These are phyloP conservation scores for Cryptococcus maquisensis DNA, from an alignment of 1,284 basidiomycete species.

Conservation along the genomic window DNA sequence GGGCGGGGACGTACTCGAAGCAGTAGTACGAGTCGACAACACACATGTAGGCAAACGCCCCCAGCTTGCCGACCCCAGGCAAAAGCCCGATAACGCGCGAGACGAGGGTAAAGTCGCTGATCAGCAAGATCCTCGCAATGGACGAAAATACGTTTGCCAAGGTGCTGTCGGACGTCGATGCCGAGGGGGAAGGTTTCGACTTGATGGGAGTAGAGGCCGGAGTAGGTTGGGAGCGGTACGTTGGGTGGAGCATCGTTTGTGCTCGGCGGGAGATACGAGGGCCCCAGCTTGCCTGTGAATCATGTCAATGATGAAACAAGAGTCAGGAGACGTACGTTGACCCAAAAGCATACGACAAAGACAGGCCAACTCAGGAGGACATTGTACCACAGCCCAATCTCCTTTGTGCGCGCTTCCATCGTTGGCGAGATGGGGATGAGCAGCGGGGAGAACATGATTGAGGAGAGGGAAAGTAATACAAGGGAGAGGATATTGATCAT, in stretches of 20 bases:
- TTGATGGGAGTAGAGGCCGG: conserved; percentile 13
- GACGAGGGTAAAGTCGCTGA: conserved; percentile 46
- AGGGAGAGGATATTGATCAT: conserved; percentile 48
- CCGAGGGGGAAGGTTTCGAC: conserved; percentile 2
- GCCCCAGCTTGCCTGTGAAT: conserved; percentile 37
- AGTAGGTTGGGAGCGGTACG: conserved; percentile 41
- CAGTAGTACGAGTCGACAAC: conserved; percentile 47
- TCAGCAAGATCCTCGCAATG: conserved; percentile 39
- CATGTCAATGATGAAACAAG: neutral
- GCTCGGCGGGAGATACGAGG: conserved; percentile 43
- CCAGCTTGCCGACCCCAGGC: conserved; percentile 35
- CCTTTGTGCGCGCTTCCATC: conserved; percentile 22
- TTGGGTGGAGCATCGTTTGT: conserved; percentile 40
- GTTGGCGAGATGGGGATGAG: conserved; percentile 15
- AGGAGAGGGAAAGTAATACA: conserved; percentile 40
- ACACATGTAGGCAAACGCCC: conserved; percentile 40
- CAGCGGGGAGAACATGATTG: conserved; percentile 39
- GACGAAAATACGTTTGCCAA: conserved; percentile 27
- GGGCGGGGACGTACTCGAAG: conserved; percentile 43
- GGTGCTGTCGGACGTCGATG: neutral
- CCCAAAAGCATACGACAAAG: conserved; percentile 45
- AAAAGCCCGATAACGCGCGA: conserved; percentile 38
- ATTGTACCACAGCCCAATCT: conserved; percentile 46
- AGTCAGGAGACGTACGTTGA: conserved; percentile 35
- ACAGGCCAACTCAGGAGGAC: conserved; percentile 45